These are phyloP conservation scores for Penicillium dipodomyicola DNA, from an alignment of 495 filamentous ascomycete genomes.

Conservation along the genomic window DNA sequence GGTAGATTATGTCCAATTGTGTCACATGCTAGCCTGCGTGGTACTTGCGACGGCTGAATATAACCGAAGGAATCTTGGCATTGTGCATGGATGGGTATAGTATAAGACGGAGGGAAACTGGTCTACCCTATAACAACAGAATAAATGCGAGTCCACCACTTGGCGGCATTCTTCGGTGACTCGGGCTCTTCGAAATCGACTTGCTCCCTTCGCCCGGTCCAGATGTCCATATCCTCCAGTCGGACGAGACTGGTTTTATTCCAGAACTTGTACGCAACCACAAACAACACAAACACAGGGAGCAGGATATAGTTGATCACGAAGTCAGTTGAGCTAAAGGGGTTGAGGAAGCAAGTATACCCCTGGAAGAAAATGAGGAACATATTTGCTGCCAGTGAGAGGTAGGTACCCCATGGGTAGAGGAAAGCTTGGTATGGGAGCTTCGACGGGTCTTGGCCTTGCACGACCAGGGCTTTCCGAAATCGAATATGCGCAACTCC, in stretches of 20 bases:
- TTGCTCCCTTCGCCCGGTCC: constrained; percentile 51
- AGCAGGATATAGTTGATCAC: constrained; percentile 67
- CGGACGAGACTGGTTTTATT: constrained; percentile 55
- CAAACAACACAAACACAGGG: constrained; percentile 62
- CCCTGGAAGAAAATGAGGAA: constrained; percentile 67
- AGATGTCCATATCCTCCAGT: constrained; percentile 58
- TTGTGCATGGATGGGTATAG: background rate
- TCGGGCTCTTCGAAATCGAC: constrained; percentile 14
- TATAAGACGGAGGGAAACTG: background rate
- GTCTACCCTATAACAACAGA: constrained; percentile 29
- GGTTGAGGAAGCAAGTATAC: constrained; percentile 52
- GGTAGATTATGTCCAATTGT: background rate
- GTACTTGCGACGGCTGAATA: background rate
- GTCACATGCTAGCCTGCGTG: background rate
- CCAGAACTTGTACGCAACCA: constrained; percentile 55
- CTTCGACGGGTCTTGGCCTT: constrained; percentile 51
- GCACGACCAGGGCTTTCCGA: constrained; percentile 52
- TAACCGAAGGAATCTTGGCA: background rate
- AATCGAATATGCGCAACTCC: constrained; percentile 67
- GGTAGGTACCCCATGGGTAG: constrained; percentile 64
- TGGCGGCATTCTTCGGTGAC: background rate
- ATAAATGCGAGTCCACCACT: constrained; percentile 23
- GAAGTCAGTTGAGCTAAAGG: constrained; percentile 58
- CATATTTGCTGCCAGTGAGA: constrained; percentile 56
- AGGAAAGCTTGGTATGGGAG: constrained; percentile 58